Evolutionary conservation across 495 filamentous ascomycete genomes (phyloP).

Genomic region (Hyaloscypha hepaticicola): DNA sequence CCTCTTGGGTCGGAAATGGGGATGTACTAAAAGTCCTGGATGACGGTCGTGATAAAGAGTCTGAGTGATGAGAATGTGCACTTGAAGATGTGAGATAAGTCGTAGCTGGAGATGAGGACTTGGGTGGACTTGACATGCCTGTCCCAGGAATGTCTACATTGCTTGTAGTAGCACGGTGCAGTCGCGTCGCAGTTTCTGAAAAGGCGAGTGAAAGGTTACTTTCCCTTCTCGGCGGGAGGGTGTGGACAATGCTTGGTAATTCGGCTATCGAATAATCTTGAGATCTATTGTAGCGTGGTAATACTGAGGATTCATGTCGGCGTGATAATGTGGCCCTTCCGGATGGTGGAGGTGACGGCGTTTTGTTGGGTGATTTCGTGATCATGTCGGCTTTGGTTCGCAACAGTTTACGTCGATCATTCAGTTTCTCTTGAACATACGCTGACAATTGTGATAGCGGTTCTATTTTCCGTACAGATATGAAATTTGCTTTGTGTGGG

Average conservation of each 20-base stretch:
- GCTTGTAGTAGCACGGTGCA: not conserved
- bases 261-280: not conserved
- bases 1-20: conserved; percentile 2
- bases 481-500: not conserved
- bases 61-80: not conserved
- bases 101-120: conserved; percentile 8
- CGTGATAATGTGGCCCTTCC: not conserved
- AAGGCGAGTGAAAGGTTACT: not conserved
- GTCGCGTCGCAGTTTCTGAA: not conserved
- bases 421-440: conserved; percentile 10
- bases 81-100: conserved; percentile 3
- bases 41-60: not conserved
- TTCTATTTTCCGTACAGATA: conserved; percentile 8
- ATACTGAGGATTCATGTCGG: conserved; percentile 1
- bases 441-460: conserved; percentile 1
- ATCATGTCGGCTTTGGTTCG: not conserved
- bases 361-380: not conserved
- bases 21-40: not conserved
- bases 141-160: conserved; percentile 2
- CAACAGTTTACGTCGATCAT: not conserved
- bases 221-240: not conserved
- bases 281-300: not conserved
- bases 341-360: not conserved
- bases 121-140: not conserved
- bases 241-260: conserved; percentile 3